phyloP scores from a whole-genome alignment of 192 early-diverging fungal species.

The Funneliformis geosporum region DNA sequence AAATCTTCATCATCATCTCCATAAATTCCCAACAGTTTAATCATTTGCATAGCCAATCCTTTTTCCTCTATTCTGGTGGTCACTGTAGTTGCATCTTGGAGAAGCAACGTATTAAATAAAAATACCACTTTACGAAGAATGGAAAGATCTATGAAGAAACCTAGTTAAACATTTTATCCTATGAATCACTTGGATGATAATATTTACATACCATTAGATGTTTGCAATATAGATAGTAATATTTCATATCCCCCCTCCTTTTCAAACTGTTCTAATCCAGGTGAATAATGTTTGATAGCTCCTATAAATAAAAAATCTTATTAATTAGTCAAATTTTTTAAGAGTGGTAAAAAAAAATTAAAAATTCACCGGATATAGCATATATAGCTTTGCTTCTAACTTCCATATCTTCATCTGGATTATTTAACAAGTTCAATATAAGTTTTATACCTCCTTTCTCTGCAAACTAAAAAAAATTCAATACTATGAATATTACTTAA shows the following conservation, averaged over 20 bases:
- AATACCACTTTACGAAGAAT: constrained; percentile 62
- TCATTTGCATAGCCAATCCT: constrained; percentile 16
- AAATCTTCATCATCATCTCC: constrained; percentile 26
- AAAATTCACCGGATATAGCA: constrained; percentile 56
- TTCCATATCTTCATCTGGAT: constrained; percentile 38
- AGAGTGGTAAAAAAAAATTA: not conserved
- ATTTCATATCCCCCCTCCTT: constrained; percentile 45
- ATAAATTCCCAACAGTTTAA: constrained; percentile 13
- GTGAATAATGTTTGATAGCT: constrained; percentile 58
- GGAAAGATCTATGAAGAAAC: constrained; percentile 35
- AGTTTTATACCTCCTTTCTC: constrained; percentile 49
- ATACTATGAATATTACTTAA: not conserved
- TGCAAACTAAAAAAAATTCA: not conserved
- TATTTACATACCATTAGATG: constrained; percentile 42
- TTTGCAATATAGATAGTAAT: constrained; percentile 50
- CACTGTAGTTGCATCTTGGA: constrained; percentile 49
- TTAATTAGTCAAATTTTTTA: not conserved
- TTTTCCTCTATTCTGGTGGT: constrained; percentile 12
- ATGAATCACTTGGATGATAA: constrained; percentile 20
- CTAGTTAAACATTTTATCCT: not conserved
- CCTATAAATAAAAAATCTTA: constrained; percentile 29
- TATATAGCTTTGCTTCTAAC: constrained; percentile 71
- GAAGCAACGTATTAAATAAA: constrained; percentile 61
- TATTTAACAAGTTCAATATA: constrained; percentile 49
- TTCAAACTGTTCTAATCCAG: constrained; percentile 61